Conservation (phyloP, 1,284 basidiomycete genomes). For the Agaricales sp. region DNA sequence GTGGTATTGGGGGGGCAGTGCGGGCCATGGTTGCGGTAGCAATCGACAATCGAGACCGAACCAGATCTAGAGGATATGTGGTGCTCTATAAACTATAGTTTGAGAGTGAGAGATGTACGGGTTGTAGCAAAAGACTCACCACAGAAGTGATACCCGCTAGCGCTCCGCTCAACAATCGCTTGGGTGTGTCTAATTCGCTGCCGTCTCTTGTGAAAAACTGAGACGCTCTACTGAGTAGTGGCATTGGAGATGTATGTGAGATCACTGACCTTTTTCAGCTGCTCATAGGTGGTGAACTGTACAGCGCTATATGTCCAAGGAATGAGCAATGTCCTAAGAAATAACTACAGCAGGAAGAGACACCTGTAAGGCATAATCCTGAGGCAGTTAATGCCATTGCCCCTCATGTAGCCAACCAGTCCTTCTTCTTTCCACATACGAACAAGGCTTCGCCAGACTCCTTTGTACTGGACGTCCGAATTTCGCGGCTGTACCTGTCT, state of each 20-base stretch:
- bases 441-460: conserved; percentile 72
- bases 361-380: conserved; percentile 75
- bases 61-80: conserved; percentile 90
- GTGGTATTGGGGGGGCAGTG: conserved; percentile 17
- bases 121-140: no score
- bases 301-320: conserved; percentile 14
- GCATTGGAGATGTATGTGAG: conserved; percentile 19
- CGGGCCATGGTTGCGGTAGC: conserved; percentile 68
- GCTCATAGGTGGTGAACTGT: conserved; percentile 64
- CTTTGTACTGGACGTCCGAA: conserved; percentile 62
- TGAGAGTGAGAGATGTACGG: conserved; percentile 5
- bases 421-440: conserved; percentile 94
- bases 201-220: conserved; percentile 65
- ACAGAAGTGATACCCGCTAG: conserved; percentile 88
- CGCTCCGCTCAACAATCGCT: conserved; percentile 75
- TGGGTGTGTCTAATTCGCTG: conserved; percentile 71
- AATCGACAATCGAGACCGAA: conserved; percentile 87
- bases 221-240: conserved; percentile 9
- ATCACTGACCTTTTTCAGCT: conserved; percentile 63
- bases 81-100: conserved; percentile 51
- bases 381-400: conserved; percentile 88
- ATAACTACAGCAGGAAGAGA: no score
- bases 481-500: conserved; percentile 73
- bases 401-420: conserved; percentile 85
- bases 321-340: no score